Conservation (phyloP, 805 yeast genomes). For the Starmerella sp. region DNA sequence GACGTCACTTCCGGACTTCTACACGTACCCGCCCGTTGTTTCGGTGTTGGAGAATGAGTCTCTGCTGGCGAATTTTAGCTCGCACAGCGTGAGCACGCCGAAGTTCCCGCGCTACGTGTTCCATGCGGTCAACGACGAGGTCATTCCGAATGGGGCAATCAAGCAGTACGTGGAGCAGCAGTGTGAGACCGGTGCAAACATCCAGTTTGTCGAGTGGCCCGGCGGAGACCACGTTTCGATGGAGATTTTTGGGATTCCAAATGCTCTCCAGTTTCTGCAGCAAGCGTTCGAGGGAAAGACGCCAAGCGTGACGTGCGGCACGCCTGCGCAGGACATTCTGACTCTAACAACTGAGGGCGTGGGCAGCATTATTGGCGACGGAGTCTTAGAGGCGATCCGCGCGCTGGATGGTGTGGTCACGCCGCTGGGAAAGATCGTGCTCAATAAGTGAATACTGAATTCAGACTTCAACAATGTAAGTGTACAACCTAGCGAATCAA, state of each 20-base stretch:
- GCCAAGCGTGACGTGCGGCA: conserved; percentile 3
- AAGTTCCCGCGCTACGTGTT: conserved; percentile 19
- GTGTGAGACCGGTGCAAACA: conserved; percentile 9
- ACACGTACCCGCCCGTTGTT: neutral
- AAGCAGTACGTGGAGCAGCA: conserved; percentile 11
- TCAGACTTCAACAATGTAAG: too few species aligned
- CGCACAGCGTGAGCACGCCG: conserved; percentile 17
- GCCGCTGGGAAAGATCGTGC: conserved; percentile 5
- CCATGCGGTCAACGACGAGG: conserved; percentile 21
- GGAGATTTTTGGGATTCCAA: conserved; percentile 1
- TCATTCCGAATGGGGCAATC: conserved; percentile 17
- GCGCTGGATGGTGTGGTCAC: neutral
- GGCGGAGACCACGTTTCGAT: conserved; percentile 4
- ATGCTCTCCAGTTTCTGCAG: conserved; percentile 10
- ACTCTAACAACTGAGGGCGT: neutral
- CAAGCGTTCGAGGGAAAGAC: conserved; percentile 6
- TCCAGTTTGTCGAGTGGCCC: conserved; percentile 3
- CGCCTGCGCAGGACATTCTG: neutral
- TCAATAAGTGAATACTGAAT: neutral
- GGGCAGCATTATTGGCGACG: neutral
- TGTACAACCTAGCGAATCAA: too few species aligned
- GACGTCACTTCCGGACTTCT: conserved; percentile 1
- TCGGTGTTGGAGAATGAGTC: neutral
- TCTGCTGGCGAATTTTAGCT: neutral
- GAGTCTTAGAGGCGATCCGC: neutral